These are phyloP conservation scores for Cicer bijugum DNA, from an alignment of 306 rosid genomes.

Conservation along the genomic window DNA sequence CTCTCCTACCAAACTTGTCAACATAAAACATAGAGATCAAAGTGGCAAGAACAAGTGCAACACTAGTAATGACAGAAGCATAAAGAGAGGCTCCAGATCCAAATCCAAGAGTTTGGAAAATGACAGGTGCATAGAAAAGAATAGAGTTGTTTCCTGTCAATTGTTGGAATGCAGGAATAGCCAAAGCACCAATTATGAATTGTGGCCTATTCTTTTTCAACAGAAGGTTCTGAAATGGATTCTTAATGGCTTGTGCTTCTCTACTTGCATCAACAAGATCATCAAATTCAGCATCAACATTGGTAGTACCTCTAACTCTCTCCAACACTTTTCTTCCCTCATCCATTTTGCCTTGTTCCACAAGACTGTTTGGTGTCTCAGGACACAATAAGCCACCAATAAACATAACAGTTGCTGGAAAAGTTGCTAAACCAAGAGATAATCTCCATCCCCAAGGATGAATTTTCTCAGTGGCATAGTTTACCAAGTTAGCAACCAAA, in stretches of 20 bases:
- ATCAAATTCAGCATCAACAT: constrained; percentile 78
- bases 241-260: constrained; percentile 58
- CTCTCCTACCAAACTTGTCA: constrained; percentile 82
- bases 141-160: constrained; percentile 87
- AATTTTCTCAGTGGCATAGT: constrained; percentile 63
- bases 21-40: constrained; percentile 72
- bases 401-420: constrained; percentile 83
- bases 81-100: constrained; percentile 71
- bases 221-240: constrained; percentile 69
- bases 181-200: constrained; percentile 74
- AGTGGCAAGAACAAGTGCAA: constrained; percentile 73
- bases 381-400: constrained; percentile 79
- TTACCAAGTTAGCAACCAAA: constrained; percentile 65
- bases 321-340: constrained; percentile 74
- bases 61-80: constrained; percentile 68
- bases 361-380: constrained; percentile 92
- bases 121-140: constrained; percentile 86
- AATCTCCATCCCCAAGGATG: constrained; percentile 94
- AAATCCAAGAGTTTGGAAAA: constrained; percentile 82
- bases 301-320: constrained; percentile 72
- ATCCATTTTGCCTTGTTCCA: constrained; percentile 72
- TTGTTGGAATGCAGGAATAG: constrained; percentile 85
- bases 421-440: constrained; percentile 83
- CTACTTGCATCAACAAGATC: constrained; percentile 73
- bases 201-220: constrained; percentile 72